Evolutionary conservation across 805 yeast genomes (phyloP), one percentile per base, ranked within the genome.

Genomic region (Clavispora asparagi): DNA sequence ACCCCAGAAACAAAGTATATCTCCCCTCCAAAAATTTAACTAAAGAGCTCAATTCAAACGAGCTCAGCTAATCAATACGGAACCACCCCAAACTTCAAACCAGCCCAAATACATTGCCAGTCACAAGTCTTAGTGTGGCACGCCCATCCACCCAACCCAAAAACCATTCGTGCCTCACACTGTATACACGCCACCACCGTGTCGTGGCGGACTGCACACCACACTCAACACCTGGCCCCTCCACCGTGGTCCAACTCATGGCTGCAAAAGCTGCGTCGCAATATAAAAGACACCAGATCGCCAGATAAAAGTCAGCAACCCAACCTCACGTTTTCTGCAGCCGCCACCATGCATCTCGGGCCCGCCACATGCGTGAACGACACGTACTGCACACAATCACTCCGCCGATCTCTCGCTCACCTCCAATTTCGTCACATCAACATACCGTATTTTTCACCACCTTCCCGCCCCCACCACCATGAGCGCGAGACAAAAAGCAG

Each of bases 401-500:
- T 16, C 41, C 45, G 40, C 48, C 39, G 28, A 25, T 37, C 39
- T 23, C 28, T 37, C 39, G 39, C 39, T 38, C 38, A 42, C 40
- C 45, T 29, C 35, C 45, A 14, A 32, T 36, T 36, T 41, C 33
- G 33, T 30, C 44, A 19, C 30, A 17, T 33, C 30, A 36, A 29
- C 28, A 39, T 28, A 42, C 30, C 14, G 26, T 39, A 25, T 13
- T 37, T 37, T 37, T 23, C 39, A 37, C 29, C 39, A 37, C 39
- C 39, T 23, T 23, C 17, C 23, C 40, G 35, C 28, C 46, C 25
- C 29, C 39, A 31, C 42, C 45, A 23, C 14, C 36, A 51, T 51
- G 54, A 49, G 43, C 28, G 26, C 49, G 39, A 49, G 53, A 49
- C 30, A 46, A 26, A 47, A 45, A 32, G 37, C 48, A 40, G 37